Percentiles rank a stretch among this genome's conserved stretches.
These are phyloP conservation scores for Lentinula sp. DNA, from an alignment of 768 basidiomycete genomes.

Conservation along the genomic window DNA sequence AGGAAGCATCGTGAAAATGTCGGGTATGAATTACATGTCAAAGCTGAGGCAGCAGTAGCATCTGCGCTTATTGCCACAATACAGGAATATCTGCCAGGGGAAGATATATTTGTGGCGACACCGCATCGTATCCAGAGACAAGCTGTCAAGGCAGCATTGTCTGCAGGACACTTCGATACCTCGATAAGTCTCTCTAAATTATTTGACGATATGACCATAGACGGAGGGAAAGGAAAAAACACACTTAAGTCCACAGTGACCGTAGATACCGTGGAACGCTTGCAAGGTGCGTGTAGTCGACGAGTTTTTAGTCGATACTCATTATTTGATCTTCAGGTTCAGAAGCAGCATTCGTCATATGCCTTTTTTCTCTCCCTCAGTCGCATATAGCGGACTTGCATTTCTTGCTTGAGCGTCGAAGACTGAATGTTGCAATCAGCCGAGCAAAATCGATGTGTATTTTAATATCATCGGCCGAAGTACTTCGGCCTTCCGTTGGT, in stretches of 20 bases:
- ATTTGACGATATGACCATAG: background rate
- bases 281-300: slow-evolving; percentile 32
- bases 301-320: background rate
- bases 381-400: slow-evolving; percentile 28
- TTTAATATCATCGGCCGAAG: slow-evolving; percentile 35
- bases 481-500: slow-evolving; percentile 38
- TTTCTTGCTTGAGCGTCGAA: slow-evolving; percentile 41
- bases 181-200: background rate
- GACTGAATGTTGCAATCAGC: slow-evolving; percentile 49
- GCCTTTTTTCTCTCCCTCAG: slow-evolving; percentile 41
- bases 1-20: slow-evolving; percentile 22
- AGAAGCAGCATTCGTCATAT: slow-evolving; percentile 49
- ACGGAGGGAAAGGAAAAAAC: background rate
- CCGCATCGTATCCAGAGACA: slow-evolving; percentile 49
- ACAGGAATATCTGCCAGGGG: slow-evolving; percentile 29
- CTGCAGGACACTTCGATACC: background rate
- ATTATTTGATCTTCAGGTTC: slow-evolving; percentile 27
- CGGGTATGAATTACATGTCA: slow-evolving; percentile 42
- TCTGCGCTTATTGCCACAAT: slow-evolving; percentile 35
- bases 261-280: slow-evolving; percentile 44
- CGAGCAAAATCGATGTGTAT: slow-evolving; percentile 47
- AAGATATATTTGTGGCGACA: slow-evolving; percentile 45
- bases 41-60: slow-evolving; percentile 40
- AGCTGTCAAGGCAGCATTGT: slow-evolving; percentile 38
- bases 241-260: slow-evolving; percentile 21